Evolutionary conservation across 208 protist genomes (phyloP).

Genomic region (Borovskyia barvae): DNA sequence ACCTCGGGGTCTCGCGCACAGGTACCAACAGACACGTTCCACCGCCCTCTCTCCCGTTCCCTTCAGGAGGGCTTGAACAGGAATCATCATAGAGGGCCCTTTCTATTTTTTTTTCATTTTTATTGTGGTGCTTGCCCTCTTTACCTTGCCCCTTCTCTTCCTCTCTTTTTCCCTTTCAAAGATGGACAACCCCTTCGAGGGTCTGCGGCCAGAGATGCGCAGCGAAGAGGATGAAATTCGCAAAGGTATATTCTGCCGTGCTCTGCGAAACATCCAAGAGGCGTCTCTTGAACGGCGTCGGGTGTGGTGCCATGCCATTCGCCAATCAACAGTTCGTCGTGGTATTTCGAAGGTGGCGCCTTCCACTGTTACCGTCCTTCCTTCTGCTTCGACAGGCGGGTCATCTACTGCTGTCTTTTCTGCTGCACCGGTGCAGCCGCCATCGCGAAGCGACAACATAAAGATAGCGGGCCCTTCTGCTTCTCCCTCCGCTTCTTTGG

Average conservation of each 20-base stretch:
- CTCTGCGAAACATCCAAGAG: slow-evolving; percentile 45
- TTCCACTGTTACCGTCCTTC: no score
- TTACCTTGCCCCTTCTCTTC: neutral
- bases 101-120: neutral
- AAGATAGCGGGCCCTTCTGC: no score
- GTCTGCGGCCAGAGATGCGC: slow-evolving; percentile 48
- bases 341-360: slow-evolving; percentile 1
- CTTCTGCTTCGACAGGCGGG: no score
- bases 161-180: neutral
- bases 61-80: no score
- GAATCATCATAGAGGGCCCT: no score
- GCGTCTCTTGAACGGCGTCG: slow-evolving; percentile 37
- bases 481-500: no score
- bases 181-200: slow-evolving; percentile 64
- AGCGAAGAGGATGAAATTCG: slow-evolving; percentile 89
- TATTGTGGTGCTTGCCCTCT: neutral
- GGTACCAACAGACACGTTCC: no score
- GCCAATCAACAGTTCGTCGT: slow-evolving; percentile 32
- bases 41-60: no score
- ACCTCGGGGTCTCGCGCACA: no score
- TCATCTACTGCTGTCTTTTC: no score
- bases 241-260: slow-evolving; percentile 78
- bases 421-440: no score
- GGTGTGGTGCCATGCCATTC: slow-evolving; percentile 64
- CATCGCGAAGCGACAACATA: no score